Base-by-base conservation (phyloP, 1,284 basidiomycete genomes). In the Schizophyllum commune region DNA sequence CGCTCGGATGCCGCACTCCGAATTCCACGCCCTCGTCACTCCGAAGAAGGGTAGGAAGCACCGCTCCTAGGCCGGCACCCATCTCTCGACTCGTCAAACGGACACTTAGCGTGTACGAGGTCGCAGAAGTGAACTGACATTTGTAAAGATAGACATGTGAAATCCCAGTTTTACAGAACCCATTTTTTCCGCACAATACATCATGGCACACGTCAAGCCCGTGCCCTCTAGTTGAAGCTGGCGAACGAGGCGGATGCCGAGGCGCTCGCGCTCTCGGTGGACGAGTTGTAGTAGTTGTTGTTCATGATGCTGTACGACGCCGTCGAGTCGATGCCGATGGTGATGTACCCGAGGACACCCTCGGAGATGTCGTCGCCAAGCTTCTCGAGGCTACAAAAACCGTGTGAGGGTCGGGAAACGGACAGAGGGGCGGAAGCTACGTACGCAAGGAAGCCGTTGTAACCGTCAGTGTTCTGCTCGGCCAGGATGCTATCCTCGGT, bases 361-460 rank as follows among this genome's bases (percentile, higher is more conserved):
- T 33, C 56, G 33, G 63, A 61, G 57, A 60, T 60, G 55, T 64
- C 63, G 34, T 64, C 63, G 5, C 61, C 20, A 27, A 64, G 59
- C n/a, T 56, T 57, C 32, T 57, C 58, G 34, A 64, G 56, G 52
- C 57, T 58, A 17, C 17, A 8, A 32, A 15, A 1, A 56, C 21
- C 55, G 11, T 32, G 33, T 54, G n/a, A n/a, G 17, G 15, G 11
- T 52, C 19, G 34, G 53, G 6, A 17, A 33, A n/a, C 17, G 47
- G 15, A 20, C 2, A 55, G 19, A 4, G 19, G 20, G 27, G 53
- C 8, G 19, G 13, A 55, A 11, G 53, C 2, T 15, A 64, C 66
- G 39, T 54, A 70, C 69, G 71, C 70, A 52, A 70, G 55, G 61
- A 67, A 69, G 20, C 68, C 71, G 59, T 70, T 70, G 58, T 71